Base-by-base conservation (phyloP, 179 eudicot species). In the Patellifolia procumbens region DNA sequence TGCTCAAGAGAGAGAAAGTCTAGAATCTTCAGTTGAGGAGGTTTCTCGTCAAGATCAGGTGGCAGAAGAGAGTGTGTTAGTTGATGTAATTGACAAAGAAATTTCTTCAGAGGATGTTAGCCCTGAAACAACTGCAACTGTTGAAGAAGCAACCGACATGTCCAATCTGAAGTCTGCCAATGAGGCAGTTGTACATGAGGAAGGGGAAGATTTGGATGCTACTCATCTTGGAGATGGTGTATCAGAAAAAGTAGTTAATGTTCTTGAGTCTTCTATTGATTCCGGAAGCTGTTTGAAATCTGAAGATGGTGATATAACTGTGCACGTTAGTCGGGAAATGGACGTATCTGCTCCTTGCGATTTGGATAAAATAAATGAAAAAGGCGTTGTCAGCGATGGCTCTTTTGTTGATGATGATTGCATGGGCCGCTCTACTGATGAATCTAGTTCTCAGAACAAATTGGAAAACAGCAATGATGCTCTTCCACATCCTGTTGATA, bases 191-290 rank as follows among this genome's bases (percentile, higher is more conserved):
- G 22, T 16, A 42, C 74, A 70, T 29, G 70, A 62, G 9, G 65
- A 59, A 39, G 37, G 31, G 52, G 24, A 39, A 58, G 74, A 72
- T 70, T 29, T 46, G 46, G 58, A 60, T 37, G 62, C 43, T 37
- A 52, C 53, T 42, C 64, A 67, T 26, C 13, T 56, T 17, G 59
- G 45, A 63, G 84, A 74, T 45, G 60, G 62, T 53, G 39, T 22
- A 37, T 56, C 76, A 37, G 78, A 60, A 68, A 67, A 73, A 65
- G 45, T 52, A 68, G 82, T 70, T 35, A 63, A 76, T 48, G 61
- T 60, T 43, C 59, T 81, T 63, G 79, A 66, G 35, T 74, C 81
- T 68, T 67, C 80, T 42, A 68, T 60, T 64, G 78, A 78, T 17
- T 73, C 48, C 13, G 86, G 62, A 65, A 60, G 56, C n/a, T 24